Evolutionary conservation across 164 flowering plant genomes (phyloP), one percentile per base, ranked within the genome.

Genomic region (Brasenia schreberi): DNA sequence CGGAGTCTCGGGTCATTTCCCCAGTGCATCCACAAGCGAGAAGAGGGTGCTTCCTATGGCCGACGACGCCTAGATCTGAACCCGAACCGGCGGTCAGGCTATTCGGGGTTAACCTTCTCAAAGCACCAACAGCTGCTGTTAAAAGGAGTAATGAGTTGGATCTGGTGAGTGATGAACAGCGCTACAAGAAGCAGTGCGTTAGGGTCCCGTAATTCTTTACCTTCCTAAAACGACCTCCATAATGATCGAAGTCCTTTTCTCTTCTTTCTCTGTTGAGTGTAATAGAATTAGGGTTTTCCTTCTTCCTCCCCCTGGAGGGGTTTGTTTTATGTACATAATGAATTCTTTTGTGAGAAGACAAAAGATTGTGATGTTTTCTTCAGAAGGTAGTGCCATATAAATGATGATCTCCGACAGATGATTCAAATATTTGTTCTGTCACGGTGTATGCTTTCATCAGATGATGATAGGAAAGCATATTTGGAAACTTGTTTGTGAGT

Each of bases 31-130:
- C 59, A 52, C 39, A 61, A n/a, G 19, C 4, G 10, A 61, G 19
- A 61, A 23, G 19, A 23, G 19, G 63, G 18, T 23, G 12, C 10
- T 23, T 23, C 19, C 27, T 23, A 5, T 18, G 23, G 19, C 27
- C 63, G 23, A 23, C 63, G 33, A 18, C 27, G 33, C 17, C 33
- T 18, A 23, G 23, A 18, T 9, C 63, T 11, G 63, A 18, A 65
- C 74, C 82, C n/a, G 82, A 78, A 42, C 81, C 79, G 75, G 76
- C 81, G 78, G 80, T 91, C 3, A 70, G 96, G 69, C 73, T 91
- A 9, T 91, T 91, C 65, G 97, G 97, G 6, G 96, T 91, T 43
- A 77, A 91, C 80, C 84, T 91, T 19, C 79, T 84, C n/a, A 77
- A 80, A 53, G 66, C 77, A 9, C 81, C 87, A 14, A 70, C n/a